Evolutionary conservation across 768 basidiomycete genomes (phyloP), one percentile per base, ranked within the genome.

Genomic region (Leccinum disarticulatum): DNA sequence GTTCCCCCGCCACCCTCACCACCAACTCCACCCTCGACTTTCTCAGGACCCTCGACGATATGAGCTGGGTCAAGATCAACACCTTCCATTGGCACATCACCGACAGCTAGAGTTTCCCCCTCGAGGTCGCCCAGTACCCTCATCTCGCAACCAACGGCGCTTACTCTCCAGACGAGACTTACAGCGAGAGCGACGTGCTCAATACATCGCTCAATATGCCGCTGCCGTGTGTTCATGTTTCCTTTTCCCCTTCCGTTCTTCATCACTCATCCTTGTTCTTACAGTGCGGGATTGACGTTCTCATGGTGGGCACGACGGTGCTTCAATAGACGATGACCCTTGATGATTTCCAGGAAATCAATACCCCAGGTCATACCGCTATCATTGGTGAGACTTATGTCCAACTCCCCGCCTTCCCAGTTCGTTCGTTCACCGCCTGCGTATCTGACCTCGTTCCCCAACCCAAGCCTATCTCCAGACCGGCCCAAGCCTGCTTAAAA

Each of bases 21-120:
- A 81, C 84, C 10, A 78, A 77, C 51, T 77, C 79, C 27, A 77
- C 81, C 0, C 64, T 86, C 15, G 85, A 79, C 33, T 67, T 82
- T 56, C 50, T 71, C 3, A 73, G 81, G 49, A 82, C 81, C 1
- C 62, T 86, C 22, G 80, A 84, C 43, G 78, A 80, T 11, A 83
- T 85, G 81, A 76, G 77, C 13, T 78, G 78, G 74, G 78, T 79
- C 61, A 86, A 86, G 77, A 76, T 74, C 55, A 92, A 87, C 71
- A 84, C 83, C 2, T 82, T 94, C 65, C 90, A 94, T 63, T 94
- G 91, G 92, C 93, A 94, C 68, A 78, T 91, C 58, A 85, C 85
- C 36, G 93, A 95, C 73, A 84, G 86, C 56, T 90, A 94, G 66
- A 86, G 84, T 35, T 95, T 90, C 77, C 91, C 93, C 2, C 78